Conservation (phyloP, 768 basidiomycete species). For the Collybiopsis luxurians region DNA sequence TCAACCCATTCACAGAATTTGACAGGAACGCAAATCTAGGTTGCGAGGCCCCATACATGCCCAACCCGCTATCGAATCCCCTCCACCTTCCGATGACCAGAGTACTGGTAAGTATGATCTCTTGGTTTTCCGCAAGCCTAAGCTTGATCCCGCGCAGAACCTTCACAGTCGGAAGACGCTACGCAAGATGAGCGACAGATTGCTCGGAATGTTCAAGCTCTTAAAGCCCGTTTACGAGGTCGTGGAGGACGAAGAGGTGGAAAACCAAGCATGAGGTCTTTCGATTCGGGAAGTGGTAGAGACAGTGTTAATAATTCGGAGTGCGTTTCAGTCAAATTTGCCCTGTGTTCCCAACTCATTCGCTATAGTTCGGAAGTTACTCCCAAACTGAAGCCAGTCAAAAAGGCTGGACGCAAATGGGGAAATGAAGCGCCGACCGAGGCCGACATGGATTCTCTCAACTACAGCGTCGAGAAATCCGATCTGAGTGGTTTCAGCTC, state of each 20-base stretch:
- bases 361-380: conserved; percentile 57
- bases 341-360: not conserved
- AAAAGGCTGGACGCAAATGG: conserved; percentile 89
- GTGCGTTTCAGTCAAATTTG: conserved; percentile 40
- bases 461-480: conserved; percentile 71
- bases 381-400: conserved; percentile 57
- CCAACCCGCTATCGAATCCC: conserved; percentile 33
- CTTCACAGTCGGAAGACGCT: conserved; percentile 45
- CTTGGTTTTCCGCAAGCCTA: conserved; percentile 1
- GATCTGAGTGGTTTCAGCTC: conserved; percentile 29
- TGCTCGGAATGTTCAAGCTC: conserved; percentile 84
- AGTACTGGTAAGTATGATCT: conserved; percentile 48
- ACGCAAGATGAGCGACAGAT: conserved; percentile 86
- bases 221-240: conserved; percentile 82
- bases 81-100: conserved; percentile 58
- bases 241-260: conserved; percentile 61
- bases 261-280: conserved; percentile 43
- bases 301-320: conserved; percentile 69
- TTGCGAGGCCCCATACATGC: conserved; percentile 40
- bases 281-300: conserved; percentile 48
- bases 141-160: conserved; percentile 29
- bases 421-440: conserved; percentile 78
- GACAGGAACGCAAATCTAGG: conserved; percentile 72
- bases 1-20: not conserved
- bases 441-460: conserved; percentile 89